A percentile compares a stretch with the other conserved stretches of the same genome.
Conservation (phyloP, 495 filamentous ascomycete genomes). For the Daldinia caldariorum region DNA sequence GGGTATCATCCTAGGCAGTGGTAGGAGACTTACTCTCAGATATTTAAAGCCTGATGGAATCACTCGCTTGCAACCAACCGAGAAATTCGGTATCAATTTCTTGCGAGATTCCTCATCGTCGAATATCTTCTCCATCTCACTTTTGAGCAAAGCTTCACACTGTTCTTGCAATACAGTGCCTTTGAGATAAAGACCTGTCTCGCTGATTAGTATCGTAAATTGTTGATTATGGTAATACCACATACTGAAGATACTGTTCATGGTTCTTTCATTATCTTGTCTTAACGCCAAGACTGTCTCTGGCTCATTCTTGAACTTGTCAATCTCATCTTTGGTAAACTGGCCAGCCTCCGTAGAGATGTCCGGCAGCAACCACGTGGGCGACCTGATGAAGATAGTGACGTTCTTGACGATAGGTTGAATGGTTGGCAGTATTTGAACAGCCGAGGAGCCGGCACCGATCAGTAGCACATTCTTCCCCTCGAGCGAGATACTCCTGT, state of each 20-base stretch:
- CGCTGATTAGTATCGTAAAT: slow-evolving; percentile 2
- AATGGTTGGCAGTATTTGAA: slow-evolving; percentile 60
- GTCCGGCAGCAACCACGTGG: slow-evolving; percentile 49
- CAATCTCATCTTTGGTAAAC: slow-evolving; percentile 59
- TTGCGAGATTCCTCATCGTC: slow-evolving; percentile 21
- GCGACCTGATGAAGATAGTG: slow-evolving; percentile 55
- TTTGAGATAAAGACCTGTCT: slow-evolving; percentile 49
- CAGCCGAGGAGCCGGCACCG: slow-evolving; percentile 61
- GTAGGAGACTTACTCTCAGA: neutral
- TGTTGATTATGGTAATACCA: neutral
- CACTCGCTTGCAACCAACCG: slow-evolving; percentile 35
- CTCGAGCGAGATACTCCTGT: slow-evolving; percentile 54
- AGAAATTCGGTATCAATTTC: slow-evolving; percentile 53
- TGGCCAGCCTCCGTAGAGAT: slow-evolving; percentile 39
- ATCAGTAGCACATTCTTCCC: slow-evolving; percentile 64
- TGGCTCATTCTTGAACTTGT: slow-evolving; percentile 56
- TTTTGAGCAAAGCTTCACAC: slow-evolving; percentile 47
- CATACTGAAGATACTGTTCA: slow-evolving; percentile 5
- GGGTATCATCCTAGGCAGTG: neutral
- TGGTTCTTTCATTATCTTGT: slow-evolving; percentile 56
- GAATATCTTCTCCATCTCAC: slow-evolving; percentile 58
- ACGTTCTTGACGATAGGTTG: slow-evolving; percentile 56
- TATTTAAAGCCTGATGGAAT: neutral
- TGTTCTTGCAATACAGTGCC: slow-evolving; percentile 33
- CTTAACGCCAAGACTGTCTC: slow-evolving; percentile 54